These are phyloP conservation scores for Penicillium dipodomyicola DNA, from an alignment of 495 filamentous ascomycete genomes.

Conservation along the genomic window DNA sequence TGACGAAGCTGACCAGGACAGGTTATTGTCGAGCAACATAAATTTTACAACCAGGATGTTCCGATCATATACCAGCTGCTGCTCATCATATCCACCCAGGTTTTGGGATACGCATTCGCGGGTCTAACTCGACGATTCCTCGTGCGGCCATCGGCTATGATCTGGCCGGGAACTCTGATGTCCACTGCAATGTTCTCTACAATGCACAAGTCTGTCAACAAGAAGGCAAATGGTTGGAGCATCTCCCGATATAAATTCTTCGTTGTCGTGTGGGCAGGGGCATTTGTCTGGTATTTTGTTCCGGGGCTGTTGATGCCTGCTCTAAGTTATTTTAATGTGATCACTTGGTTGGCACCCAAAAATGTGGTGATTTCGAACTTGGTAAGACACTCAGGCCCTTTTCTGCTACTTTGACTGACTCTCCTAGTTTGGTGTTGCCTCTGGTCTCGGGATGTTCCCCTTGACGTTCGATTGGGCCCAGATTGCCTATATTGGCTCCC, in stretches of 20 bases:
- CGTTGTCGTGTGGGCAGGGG: slow-evolving; percentile 59
- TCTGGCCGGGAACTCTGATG: slow-evolving; percentile 85
- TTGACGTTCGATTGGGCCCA: slow-evolving; percentile 91
- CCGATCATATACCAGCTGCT: slow-evolving; percentile 74
- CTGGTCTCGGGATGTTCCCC: slow-evolving; percentile 79
- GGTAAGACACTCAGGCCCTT: slow-evolving; percentile 6
- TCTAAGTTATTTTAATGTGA: slow-evolving; percentile 81
- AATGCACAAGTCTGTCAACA: slow-evolving; percentile 78
- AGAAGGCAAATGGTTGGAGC: slow-evolving; percentile 75
- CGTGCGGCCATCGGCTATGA: slow-evolving; percentile 52
- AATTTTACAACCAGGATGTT: slow-evolving; percentile 80
- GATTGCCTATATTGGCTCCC: slow-evolving; percentile 85
- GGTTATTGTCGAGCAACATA: slow-evolving; percentile 76
- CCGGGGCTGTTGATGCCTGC: slow-evolving; percentile 83
- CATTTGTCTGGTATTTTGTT: slow-evolving; percentile 74
- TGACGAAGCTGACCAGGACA: slow-evolving; percentile 9
- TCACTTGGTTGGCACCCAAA: slow-evolving; percentile 82
- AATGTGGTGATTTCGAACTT: slow-evolving; percentile 59
- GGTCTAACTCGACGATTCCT: slow-evolving; percentile 74
- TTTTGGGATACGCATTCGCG: slow-evolving; percentile 80
- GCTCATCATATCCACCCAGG: slow-evolving; percentile 79
- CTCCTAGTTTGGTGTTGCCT: slow-evolving; percentile 69
- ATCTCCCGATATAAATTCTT: slow-evolving; percentile 84
- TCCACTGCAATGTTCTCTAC: slow-evolving; percentile 86
- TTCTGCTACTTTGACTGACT: slow-evolving; percentile 9